These are phyloP conservation scores for Naganishia liquefaciens DNA, from an alignment of 1,284 basidiomycete genomes.

Conservation along the genomic window DNA sequence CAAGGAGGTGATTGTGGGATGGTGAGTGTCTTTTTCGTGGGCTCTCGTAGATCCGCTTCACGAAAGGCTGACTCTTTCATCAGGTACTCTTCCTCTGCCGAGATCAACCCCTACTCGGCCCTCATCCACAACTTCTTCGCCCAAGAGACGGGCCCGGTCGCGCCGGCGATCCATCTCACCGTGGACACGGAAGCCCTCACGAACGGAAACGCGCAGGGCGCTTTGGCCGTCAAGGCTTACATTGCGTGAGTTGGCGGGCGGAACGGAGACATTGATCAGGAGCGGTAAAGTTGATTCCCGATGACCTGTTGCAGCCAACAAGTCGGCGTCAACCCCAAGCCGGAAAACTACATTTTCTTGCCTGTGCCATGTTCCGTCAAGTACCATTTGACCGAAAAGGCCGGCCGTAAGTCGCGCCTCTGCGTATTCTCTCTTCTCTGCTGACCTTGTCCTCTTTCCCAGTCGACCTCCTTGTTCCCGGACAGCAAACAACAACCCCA, in stretches of 20 bases:
- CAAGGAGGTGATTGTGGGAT: slow-evolving; percentile 53
- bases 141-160: slow-evolving; percentile 71
- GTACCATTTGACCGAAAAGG: slow-evolving; percentile 77
- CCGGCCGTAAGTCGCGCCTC: slow-evolving; percentile 67
- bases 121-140: slow-evolving; percentile 98
- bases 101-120: slow-evolving; percentile 92
- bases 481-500: slow-evolving; percentile 45
- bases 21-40: too few relatives aligned
- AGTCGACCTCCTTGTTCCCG: slow-evolving; percentile 75
- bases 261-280: not conserved
- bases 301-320: slow-evolving; percentile 35
- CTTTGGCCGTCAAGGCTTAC: slow-evolving; percentile 83
- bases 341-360: slow-evolving; percentile 88
- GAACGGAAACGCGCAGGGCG: slow-evolving; percentile 63
- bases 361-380: slow-evolving; percentile 80
- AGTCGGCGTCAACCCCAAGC: slow-evolving; percentile 75
- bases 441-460: slow-evolving; percentile 20
- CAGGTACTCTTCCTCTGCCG: slow-evolving; percentile 89
- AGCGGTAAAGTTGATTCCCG: not conserved
- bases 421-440: not conserved
- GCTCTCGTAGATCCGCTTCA: too few relatives aligned
- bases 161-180: slow-evolving; percentile 89
- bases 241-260: slow-evolving; percentile 64
- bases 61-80: too few relatives aligned
- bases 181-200: slow-evolving; percentile 73